A percentile compares a stretch with the other conserved stretches of the same genome.
Evolutionary conservation across 73 alveolate genomes (phyloP).

Genomic region (Tetrahymena elliotti): DNA sequence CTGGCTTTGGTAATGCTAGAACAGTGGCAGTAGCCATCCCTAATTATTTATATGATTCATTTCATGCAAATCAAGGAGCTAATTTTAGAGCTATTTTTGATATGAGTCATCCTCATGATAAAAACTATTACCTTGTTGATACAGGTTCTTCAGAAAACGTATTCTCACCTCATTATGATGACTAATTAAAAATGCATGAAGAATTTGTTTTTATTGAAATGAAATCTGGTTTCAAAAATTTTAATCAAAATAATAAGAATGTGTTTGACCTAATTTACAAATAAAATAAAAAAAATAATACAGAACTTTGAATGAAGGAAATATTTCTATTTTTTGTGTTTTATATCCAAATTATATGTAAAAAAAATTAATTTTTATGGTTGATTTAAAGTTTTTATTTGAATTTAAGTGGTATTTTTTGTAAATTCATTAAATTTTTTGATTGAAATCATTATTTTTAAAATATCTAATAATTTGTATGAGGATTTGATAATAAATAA

Average conservation of each 20-base stretch:
- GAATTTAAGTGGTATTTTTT: no score
- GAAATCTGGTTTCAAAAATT: neutral
- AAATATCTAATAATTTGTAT: neutral
- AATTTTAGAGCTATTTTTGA: neutral
- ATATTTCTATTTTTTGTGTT: neutral
- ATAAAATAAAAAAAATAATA: neutral
- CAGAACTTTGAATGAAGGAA: neutral
- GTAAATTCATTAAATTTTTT: no score
- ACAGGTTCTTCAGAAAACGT: constrained; percentile 16
- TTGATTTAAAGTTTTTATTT: neutral
- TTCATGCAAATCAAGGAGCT: neutral
- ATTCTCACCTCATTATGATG: constrained; percentile 14
- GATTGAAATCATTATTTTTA: neutral
- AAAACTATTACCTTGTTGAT: neutral
- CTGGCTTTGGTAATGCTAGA: neutral
- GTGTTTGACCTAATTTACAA: neutral
- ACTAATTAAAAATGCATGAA: neutral
- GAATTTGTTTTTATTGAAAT: neutral
- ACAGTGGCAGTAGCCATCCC: neutral
- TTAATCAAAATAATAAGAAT: neutral
- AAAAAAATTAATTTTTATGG: neutral
- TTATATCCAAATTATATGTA: neutral
- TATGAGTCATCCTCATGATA: neutral
- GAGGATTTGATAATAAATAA: no score
- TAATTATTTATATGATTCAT: neutral